Evolutionary conservation across 2,329 filamentous ascomycete species (phyloP).

Genomic region (Diaporthe caulivora): DNA sequence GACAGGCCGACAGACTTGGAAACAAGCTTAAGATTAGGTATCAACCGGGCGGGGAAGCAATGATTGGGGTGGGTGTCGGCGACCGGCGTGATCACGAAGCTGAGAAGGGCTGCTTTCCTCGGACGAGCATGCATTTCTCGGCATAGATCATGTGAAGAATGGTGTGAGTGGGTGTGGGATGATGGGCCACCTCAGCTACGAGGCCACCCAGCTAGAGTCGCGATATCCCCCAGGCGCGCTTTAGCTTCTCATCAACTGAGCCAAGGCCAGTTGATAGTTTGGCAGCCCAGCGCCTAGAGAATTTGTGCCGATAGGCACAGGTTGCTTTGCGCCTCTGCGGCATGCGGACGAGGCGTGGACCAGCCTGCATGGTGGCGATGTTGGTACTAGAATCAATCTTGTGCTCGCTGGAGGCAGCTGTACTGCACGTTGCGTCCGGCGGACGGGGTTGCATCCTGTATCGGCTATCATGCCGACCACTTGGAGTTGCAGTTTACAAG

Average conservation of each 20-base stretch:
- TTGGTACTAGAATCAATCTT: slow-evolving; percentile 19
- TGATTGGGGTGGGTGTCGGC: slow-evolving; percentile 23
- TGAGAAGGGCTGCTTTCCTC: slow-evolving; percentile 25
- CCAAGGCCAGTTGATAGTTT: slow-evolving; percentile 7
- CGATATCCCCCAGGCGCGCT: slow-evolving; percentile 10
- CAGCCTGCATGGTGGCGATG: slow-evolving; percentile 23
- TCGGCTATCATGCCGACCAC: slow-evolving; percentile 35
- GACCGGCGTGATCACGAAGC: slow-evolving; percentile 28
- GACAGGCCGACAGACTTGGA: slow-evolving; percentile 28
- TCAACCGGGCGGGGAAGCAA: slow-evolving; percentile 28
- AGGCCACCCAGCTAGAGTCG: not conserved
- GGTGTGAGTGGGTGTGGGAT: not conserved
- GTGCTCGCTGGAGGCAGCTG: slow-evolving; percentile 2
- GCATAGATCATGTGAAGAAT: slow-evolving; percentile 17
- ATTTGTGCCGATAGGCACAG: slow-evolving; percentile 8
- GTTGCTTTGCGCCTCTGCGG: slow-evolving; percentile 13
- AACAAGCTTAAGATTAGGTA: slow-evolving; percentile 36
- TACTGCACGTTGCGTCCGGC: not conserved
- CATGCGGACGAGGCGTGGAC: slow-evolving; percentile 17
- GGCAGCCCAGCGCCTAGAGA: slow-evolving; percentile 2
- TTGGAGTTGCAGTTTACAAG: slow-evolving; percentile 37
- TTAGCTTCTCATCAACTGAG: slow-evolving; percentile 11
- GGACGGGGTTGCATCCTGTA: slow-evolving; percentile 34
- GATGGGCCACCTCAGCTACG: slow-evolving; percentile 3
- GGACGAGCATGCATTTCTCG: slow-evolving; percentile 29